Evolutionary conservation across 2,329 filamentous ascomycete species (phyloP), one percentile per base, ranked within the genome.

Genomic region (Hansfordia pulvinata): DNA sequence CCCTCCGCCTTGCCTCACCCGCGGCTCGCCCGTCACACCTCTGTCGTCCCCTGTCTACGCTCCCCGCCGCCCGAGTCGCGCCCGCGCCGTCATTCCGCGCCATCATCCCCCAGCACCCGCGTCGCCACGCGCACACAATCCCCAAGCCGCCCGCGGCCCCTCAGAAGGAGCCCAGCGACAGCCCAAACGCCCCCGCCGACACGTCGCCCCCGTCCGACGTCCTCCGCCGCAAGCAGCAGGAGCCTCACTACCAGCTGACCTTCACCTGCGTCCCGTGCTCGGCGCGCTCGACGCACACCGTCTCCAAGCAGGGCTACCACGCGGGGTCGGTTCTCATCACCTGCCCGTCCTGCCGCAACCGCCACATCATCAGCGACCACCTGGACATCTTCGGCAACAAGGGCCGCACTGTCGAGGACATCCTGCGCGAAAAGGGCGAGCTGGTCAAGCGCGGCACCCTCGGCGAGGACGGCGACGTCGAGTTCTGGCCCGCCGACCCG

Each of bases 241-340:
- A 72, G 39, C 83, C 83, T 2, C 72, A 81, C 30, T 98, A 96
- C 56, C 68, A 84, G 40, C 65, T 98, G 37, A 81, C 76, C 26
- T 94, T 98, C 51, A 98, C 90, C 39, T 98, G 90, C 66, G 76
- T 80, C 32, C 83, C 82, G 17, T 98, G 90, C 56, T 61, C 65
- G 23, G 59, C 69, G 19, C 77, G 86, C 31, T 92, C 83, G n/a
- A 67, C 74, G 9, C 92, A 98, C 56, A 69, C 69, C 26, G 64
- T 98, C 41, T 84, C 83, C 17, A 94, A 96, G 53, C 90, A 96
- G 47, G 90, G 84, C 17, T 98, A 98, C 49, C 86, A 96, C 53
- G 65, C 76, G 35, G 90, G 90, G 19, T 88, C 84, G 2, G 78
- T 90, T 4, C 62, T 98, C 30, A 86, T 96, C 37, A 77, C 78